A percentile compares a stretch with the other conserved stretches of the same genome.
Evolutionary conservation across 495 filamentous ascomycete genomes (phyloP).

Genomic region (Haplographium delicatum): DNA sequence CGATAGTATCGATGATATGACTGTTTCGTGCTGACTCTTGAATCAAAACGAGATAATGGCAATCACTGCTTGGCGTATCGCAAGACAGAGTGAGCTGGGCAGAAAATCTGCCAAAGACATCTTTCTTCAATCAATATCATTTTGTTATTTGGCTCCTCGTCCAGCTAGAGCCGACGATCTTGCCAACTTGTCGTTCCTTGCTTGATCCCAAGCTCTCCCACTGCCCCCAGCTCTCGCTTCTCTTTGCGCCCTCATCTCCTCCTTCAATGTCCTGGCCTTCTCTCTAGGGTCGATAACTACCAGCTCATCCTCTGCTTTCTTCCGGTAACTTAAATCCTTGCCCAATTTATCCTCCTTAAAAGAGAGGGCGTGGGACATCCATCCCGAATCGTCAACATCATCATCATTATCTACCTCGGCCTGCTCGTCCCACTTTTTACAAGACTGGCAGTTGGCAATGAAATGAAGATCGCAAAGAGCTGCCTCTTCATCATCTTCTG

Average conservation of each 20-base stretch:
- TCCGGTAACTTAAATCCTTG: conserved; percentile 87
- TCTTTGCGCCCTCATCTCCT: conserved; percentile 51
- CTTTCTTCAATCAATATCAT: no score
- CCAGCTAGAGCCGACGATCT: conserved; percentile 37
- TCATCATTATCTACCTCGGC: conserved; percentile 49
- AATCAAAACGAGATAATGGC: no score
- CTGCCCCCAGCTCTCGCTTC: conserved; percentile 42
- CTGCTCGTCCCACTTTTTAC: conserved; percentile 66
- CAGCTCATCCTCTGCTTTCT: conserved; percentile 80
- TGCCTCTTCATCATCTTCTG: conserved; percentile 60
- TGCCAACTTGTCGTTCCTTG: conserved; percentile 40
- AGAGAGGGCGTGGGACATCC: conserved; percentile 67
- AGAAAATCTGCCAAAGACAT: background rate
- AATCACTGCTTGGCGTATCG: no score
- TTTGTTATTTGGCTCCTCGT: conserved; percentile 39
- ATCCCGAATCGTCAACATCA: conserved; percentile 52
- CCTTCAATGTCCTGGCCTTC: conserved; percentile 67
- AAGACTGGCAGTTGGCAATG: conserved; percentile 89
- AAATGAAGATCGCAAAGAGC: conserved; percentile 86
- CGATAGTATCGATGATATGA: no score
- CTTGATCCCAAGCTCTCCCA: conserved; percentile 52
- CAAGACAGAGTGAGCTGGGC: no score
- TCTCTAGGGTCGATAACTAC: conserved; percentile 93
- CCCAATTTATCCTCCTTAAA: conserved; percentile 88
- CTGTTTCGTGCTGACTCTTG: no score